These are phyloP conservation scores for Mycena alexandri DNA, from an alignment of 768 basidiomycete species.

Conservation along the genomic window DNA sequence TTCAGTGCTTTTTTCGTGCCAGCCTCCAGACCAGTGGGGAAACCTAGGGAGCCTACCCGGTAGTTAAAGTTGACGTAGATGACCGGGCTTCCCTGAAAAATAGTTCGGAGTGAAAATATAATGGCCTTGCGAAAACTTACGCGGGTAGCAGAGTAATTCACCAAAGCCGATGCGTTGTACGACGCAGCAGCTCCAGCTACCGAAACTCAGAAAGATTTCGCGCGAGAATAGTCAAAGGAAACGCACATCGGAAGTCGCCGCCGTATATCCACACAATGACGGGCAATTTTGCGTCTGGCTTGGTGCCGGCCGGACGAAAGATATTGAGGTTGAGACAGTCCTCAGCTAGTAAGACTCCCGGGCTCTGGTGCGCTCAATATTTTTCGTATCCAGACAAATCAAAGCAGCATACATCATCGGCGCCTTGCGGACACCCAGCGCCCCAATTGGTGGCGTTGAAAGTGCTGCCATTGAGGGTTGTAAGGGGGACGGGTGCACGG, in stretches of 20 bases:
- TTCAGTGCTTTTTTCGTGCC: conserved; percentile 48
- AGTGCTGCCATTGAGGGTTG: conserved; percentile 35
- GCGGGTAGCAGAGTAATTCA: conserved; percentile 39
- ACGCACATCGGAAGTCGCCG: conserved; percentile 33
- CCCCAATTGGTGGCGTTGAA: conserved; percentile 49
- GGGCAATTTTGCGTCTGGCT: conserved; percentile 30
- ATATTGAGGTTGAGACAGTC: conserved; percentile 65
- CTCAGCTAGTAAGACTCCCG: conserved; percentile 48
- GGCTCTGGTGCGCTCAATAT: neutral
- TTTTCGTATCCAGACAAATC: neutral
- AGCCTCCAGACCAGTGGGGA: conserved; percentile 54
- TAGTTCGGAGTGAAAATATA: neutral
- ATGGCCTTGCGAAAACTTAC: conserved; percentile 3
- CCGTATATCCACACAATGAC: conserved; percentile 35
- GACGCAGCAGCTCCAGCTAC: conserved; percentile 30
- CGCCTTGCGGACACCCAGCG: conserved; percentile 36
- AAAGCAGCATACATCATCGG: conserved; percentile 19
- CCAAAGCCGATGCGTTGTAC: conserved; percentile 49
- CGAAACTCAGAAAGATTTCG: no score
- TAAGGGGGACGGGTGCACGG: conserved; percentile 43
- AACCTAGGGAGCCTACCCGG: conserved; percentile 59
- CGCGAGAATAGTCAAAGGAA: no score
- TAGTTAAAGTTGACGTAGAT: conserved; percentile 64
- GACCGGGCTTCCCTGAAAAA: conserved; percentile 50
- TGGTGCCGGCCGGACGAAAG: conserved; percentile 52